Evolutionary conservation across 805 yeast species (phyloP).

Genomic region (Pachysolen tannophilus): DNA sequence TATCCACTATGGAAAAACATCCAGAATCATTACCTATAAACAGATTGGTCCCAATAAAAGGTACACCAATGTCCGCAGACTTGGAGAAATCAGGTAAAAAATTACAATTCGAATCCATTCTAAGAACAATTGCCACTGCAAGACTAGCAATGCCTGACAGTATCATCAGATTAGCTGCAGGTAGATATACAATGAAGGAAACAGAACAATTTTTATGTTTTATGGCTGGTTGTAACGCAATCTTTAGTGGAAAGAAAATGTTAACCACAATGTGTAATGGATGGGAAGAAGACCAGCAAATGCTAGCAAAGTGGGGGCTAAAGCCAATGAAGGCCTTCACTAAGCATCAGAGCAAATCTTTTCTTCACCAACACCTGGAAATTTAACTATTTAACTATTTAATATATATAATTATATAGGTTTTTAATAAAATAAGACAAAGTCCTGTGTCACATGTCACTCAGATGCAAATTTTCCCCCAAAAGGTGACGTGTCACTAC

Average conservation of each 20-base stretch:
- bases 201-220: conserved; percentile 68
- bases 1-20: conserved; percentile 61
- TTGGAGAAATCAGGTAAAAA: conserved; percentile 32
- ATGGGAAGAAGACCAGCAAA: conserved; percentile 71
- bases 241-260: conserved; percentile 77
- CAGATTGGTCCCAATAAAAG: conserved; percentile 68
- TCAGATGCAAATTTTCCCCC: no score
- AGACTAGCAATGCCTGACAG: conserved; percentile 66
- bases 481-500: no score
- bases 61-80: conserved; percentile 67
- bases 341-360: no score
- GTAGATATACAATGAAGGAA: conserved; percentile 75
- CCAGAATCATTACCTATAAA: conserved; percentile 82
- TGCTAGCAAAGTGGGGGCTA: conserved; percentile 67
- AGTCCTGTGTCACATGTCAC: no score
- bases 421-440: no score
- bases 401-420: no score
- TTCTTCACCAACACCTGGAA: no score
- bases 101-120: conserved; percentile 50
- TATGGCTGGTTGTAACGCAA: conserved; percentile 73
- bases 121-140: conserved; percentile 71
- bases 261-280: conserved; percentile 77
- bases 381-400: no score
- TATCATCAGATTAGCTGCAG: conserved; percentile 72
- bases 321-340: conserved; percentile 43